phyloP scores from a whole-genome alignment of 2,329 filamentous ascomycete genomes.

The Trichophyton equinum region DNA sequence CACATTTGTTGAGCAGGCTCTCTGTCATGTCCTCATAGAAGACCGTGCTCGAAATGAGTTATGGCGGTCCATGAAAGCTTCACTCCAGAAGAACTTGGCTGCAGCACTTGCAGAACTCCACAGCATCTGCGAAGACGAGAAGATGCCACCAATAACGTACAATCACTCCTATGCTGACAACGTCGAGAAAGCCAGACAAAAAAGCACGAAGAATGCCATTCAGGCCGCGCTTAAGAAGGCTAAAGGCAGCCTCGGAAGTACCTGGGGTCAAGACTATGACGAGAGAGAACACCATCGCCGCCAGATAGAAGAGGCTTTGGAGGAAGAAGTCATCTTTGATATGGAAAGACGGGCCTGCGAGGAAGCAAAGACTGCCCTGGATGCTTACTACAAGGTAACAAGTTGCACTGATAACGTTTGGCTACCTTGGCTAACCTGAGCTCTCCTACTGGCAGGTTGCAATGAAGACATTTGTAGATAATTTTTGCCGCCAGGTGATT shows the following conservation, averaged over 20 bases:
- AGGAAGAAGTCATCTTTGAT: constrained; percentile 12
- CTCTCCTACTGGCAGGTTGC: background rate
- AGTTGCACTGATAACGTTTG: background rate
- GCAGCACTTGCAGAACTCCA: background rate
- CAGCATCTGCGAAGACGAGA: background rate
- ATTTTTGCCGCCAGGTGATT: background rate
- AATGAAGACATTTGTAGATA: background rate
- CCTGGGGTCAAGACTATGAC: too few species aligned
- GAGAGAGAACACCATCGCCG: background rate
- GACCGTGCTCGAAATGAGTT: background rate
- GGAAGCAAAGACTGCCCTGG: constrained; percentile 16
- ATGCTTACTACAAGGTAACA: constrained; percentile 19
- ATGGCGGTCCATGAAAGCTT: background rate
- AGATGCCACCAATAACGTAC: background rate
- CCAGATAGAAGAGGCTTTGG: background rate
- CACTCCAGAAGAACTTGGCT: background rate
- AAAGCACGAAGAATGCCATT: background rate
- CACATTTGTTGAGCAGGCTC: background rate
- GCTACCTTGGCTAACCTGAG: background rate
- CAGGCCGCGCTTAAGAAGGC: background rate
- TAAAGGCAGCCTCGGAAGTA: too few species aligned
- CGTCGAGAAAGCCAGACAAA: background rate
- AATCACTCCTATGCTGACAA: background rate
- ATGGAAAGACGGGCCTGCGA: constrained; percentile 16
- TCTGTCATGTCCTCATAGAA: background rate